Percentiles rank a stretch among this genome's conserved stretches.
Evolutionary conservation across 75 land plant species (phyloP).

Genomic region (Cunninghamia lanceolata): DNA sequence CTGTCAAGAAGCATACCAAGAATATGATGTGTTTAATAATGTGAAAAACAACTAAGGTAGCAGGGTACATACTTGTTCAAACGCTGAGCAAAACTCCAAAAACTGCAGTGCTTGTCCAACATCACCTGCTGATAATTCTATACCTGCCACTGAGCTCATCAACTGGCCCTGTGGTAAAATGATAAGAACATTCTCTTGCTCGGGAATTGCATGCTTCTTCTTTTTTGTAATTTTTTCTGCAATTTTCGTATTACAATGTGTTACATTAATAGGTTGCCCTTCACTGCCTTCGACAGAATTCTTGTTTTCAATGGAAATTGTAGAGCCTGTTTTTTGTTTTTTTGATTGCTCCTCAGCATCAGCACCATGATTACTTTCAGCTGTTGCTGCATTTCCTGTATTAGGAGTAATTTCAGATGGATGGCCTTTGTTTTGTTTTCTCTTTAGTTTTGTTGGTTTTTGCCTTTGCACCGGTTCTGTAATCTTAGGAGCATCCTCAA

Average conservation of each 20-base stretch:
- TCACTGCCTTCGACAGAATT: background rate
- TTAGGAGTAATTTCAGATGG: background rate
- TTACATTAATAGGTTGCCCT: background rate
- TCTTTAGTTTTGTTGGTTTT: background rate
- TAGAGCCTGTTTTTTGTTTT: background rate
- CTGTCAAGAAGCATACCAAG: background rate
- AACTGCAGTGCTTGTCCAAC: slow-evolving; percentile 86
- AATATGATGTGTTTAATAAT: background rate
- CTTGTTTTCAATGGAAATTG: background rate
- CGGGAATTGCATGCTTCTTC: background rate
- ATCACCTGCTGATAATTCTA: slow-evolving; percentile 51
- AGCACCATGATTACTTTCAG: background rate
- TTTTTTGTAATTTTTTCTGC: background rate
- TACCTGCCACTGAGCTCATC: slow-evolving; percentile 46
- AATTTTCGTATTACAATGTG: background rate
- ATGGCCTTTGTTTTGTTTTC: background rate
- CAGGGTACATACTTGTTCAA: slow-evolving; percentile 45
- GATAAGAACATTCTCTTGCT: slow-evolving; percentile 16
- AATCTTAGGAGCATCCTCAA: background rate
- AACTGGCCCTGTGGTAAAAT: slow-evolving; percentile 47
- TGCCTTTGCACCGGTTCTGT: background rate
- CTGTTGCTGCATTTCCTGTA: background rate
- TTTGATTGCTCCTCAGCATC: slow-evolving; percentile 1
- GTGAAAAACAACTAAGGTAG: background rate
- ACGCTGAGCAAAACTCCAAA: slow-evolving; percentile 83